These are phyloP conservation scores for Populus hybrid DNA, from an alignment of 441 rosid genomes.

Conservation along the genomic window DNA sequence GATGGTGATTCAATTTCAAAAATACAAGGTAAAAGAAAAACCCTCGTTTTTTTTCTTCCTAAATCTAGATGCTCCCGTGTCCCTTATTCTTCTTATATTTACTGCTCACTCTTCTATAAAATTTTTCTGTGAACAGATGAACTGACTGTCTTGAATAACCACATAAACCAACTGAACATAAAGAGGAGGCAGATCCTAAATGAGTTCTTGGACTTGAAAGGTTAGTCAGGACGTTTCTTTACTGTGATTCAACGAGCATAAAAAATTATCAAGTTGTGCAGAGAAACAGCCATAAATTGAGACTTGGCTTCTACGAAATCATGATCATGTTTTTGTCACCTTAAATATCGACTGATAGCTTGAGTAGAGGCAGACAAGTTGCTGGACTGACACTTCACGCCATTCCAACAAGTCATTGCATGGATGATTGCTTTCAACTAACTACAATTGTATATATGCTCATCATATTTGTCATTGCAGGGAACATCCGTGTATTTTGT, in stretches of 20 bases:
- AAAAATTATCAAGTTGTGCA: neutral
- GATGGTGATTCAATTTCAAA: conserved; percentile 14
- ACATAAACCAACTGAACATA: conserved; percentile 43
- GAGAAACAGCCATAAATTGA: neutral
- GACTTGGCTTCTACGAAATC: neutral
- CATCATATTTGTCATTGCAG: conserved; percentile 29
- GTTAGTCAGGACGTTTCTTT: conserved; percentile 32
- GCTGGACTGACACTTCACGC: neutral
- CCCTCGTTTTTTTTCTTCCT: conserved; percentile 11
- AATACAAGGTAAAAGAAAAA: conserved; percentile 2
- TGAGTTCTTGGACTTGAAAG: conserved; percentile 73
- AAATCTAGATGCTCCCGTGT: neutral
- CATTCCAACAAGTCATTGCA: neutral
- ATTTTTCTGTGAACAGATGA: conserved; percentile 37
- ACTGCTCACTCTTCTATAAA: neutral
- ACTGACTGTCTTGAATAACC: conserved; percentile 34
- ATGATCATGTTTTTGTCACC: neutral
- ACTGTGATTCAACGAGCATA: neutral
- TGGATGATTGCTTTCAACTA: neutral
- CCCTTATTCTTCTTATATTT: neutral
- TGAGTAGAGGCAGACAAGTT: neutral
- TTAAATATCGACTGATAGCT: neutral
- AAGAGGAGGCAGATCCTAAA: conserved; percentile 61
- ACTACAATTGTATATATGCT: neutral
- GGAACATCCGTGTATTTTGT: conserved; percentile 84